Evolutionary conservation across 345 rosid genomes (phyloP), one percentile per base, ranked within the genome.

Genomic region (Rhodamnia argentea): DNA sequence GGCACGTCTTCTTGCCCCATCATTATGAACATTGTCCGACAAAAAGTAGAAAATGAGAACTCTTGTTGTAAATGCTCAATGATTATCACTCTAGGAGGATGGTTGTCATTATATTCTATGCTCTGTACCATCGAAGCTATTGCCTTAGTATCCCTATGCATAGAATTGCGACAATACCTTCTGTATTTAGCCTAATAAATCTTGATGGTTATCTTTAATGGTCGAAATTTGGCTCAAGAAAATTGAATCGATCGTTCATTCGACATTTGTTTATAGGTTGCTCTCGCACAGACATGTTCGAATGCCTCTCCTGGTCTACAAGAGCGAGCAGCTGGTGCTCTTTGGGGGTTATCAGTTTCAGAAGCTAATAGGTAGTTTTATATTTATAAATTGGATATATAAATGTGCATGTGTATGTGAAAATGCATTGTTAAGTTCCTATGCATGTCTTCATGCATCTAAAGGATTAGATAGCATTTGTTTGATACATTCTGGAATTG

Each of bases 291-390:
- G 86, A 93, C 98, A 54, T 95, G 98, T 87, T 91, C 95, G 84
- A 94, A 93, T 91, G 95, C 96, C 83, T 94, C 98, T 47, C 92
- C 94, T 57, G 98, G 99, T 91, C 99, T 96, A 90, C 99, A 96
- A 91, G 99, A 94, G 91, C 93, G 98, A 91, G 99, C 96, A n/a
- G 99, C 99, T 50, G 99, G 99, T 86, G 99, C 98, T 87, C 96
- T 96, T 26, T 95, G 98, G 99, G 99, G 99, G 87, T 91, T 96
- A 88, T 96, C 99, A 2, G 98, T 96, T 56, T 96, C 98, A 50
- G 98, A 96, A 92, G 94, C 96, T 87, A 96, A 95, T 88, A 94
- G 97, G 99, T 96, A 87, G 81, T 27, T 86, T 84, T 29, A 54
- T 53, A 51, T 52, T 86, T 86, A 23, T 40, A 53, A 82, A 75